Evolutionary conservation across 257 asterid genomes (phyloP).

Genomic region (Solanum medicagineum): DNA sequence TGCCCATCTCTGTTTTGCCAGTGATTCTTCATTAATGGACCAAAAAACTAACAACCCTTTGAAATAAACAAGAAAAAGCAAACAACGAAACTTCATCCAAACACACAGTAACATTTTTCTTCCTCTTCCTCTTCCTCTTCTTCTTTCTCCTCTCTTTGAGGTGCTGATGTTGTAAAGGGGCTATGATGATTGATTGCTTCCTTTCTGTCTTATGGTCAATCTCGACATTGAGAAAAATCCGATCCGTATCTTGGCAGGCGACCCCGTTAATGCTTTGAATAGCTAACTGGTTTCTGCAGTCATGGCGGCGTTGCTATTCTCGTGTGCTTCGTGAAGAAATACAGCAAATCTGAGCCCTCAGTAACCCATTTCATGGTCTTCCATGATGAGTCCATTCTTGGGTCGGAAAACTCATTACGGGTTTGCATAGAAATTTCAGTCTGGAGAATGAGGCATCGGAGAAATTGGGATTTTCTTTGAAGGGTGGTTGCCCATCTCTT

Average conservation of each 20-base stretch:
- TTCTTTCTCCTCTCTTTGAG: neutral
- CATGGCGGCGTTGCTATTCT: neutral
- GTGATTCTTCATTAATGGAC: neutral
- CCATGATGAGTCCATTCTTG: neutral
- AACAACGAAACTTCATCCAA: neutral
- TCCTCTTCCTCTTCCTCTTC: neutral
- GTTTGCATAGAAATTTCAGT: neutral
- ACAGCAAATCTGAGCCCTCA: neutral
- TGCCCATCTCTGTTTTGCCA: neutral
- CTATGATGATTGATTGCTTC: neutral
- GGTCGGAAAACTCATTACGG: neutral
- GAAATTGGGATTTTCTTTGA: neutral
- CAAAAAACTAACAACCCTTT: neutral
- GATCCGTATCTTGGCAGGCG: neutral
- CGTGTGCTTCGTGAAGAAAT: neutral
- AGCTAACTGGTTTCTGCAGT: neutral
- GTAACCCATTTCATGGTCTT: neutral
- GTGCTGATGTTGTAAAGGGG: neutral
- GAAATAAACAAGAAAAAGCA: neutral
- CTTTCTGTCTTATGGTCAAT: neutral
- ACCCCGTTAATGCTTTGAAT: neutral
- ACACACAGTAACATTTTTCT: neutral
- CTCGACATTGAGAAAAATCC: neutral
- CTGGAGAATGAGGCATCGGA: neutral
- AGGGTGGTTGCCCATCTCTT: neutral